Base-by-base conservation (phyloP, 75 land plant genomes). In the Sequoiadendron giganteum region DNA sequence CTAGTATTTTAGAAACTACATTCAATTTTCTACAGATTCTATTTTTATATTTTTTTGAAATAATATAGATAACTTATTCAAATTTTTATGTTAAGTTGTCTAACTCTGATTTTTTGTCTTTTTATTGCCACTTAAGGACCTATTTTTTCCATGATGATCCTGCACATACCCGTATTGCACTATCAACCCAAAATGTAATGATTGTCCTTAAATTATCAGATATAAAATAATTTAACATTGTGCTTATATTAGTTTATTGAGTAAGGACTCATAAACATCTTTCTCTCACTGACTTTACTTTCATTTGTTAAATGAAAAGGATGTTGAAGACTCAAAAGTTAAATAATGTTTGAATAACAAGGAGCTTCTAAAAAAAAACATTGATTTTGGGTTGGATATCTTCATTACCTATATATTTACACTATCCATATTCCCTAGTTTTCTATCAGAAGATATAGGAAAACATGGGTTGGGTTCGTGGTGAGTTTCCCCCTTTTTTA, bases 341-440 rank as follows among this genome's bases (percentile, higher is more conserved):
- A 30, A 38, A 25, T 21, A 86, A 32, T 88, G 93, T 25, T 58
- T 91, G 72, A 72, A 76, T 75, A 92, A 83, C 47, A 70, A 40
- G 72, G 86, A 91, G 83, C 85, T 93, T 28, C 78, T 87, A 28
- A 16, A 21, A 14, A 91, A 92, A 30, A 93, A 91, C 32, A 40
- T 85, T 28, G 93, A 93, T 85, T 91, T 86, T 86, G 87, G 81
- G 43, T n/a, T 91, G 6, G 91, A 87, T 48, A 11, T 91, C 42
- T 90, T 91, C 38, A 36, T 87, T 76, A 84, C 89, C 39, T 93
- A 93, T 78, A 85, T 86, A 3, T 19, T 93, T 10, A 87, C 93
- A 43, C 58, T 93, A 36, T 89, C 91, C 45, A 93, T 93, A 34
- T 93, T 93, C 86, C 93, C 93, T n/a, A 93, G 93, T 2, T 93